Base-by-base conservation (phyloP, 169 alveolate genomes). In the Plasmodium chabaudi region DNA sequence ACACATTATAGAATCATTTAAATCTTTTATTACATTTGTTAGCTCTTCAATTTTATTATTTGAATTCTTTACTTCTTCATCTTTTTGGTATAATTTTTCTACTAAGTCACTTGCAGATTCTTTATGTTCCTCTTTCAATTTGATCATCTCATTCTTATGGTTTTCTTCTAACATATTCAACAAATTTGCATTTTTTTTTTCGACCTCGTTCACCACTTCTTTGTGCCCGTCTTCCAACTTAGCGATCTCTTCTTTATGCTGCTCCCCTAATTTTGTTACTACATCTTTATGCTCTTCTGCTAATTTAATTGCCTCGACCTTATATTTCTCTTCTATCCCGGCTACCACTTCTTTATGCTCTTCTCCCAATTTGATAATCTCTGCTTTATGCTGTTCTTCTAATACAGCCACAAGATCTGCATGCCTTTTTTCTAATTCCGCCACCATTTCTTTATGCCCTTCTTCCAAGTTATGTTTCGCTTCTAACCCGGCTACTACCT, bases 1-100 rank as follows among this genome's bases (percentile, higher is more conserved):
- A 51, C 17, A 15, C 5, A 47, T 15, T 9, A 53, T 79, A 39
- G 60, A 17, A 60, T 51, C 82, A 47, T 27, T 67, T 46, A 67
- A 47, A 46, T 19, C 56, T n/a, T 79, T 64, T 25, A 79, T 67
- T 23, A 25, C 59, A 23, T 47, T 47, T 12, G 46, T 67, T 71
- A 79, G 53, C 27, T 79, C 84, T 6, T 56, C 19, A 39, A 65
- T 61, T 79, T 55, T 57, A 15, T 79, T 51, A 23, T 79, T 65
- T 21, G 49, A 25, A 12, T 79, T 72, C 7, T 79, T 55, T 34
- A 65, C 27, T 69, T 67, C 60, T 49, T 79, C 44, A 53, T 79
- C 60, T 59, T 79, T 79, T 47, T 56, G 56, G 25, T 47, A n/a
- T 44, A 79, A 67, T 27, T 51, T 42, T 19, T 46, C 25, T 47